phyloP scores from a whole-genome alignment of 192 early-diverging fungal species.

The Backusella mclennaniae region DNA sequence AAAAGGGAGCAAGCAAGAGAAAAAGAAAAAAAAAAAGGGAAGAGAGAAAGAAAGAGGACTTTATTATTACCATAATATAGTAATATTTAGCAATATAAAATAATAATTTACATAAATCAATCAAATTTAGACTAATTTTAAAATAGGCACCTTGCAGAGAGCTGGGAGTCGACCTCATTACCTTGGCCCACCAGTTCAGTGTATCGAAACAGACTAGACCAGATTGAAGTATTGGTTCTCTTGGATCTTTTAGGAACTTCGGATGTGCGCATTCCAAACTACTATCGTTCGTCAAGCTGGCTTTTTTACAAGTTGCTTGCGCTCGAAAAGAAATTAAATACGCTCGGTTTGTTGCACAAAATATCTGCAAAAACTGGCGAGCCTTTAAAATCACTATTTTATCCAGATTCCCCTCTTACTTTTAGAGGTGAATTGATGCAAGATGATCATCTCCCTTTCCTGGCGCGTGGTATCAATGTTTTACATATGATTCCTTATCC shows the following conservation, averaged over 20 bases:
- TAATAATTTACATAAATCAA: background rate
- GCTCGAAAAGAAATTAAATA: constrained; percentile 67
- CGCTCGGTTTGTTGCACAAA: constrained; percentile 11
- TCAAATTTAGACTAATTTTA: background rate
- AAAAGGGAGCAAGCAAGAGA: background rate
- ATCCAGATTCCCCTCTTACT: constrained; percentile 21
- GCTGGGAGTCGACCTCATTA: constrained; percentile 63
- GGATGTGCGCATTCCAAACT: constrained; percentile 53
- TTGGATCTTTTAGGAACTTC: constrained; percentile 82
- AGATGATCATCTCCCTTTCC: constrained; percentile 92
- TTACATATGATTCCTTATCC: constrained; percentile 84
- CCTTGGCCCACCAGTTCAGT: constrained; percentile 12
- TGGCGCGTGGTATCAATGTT: constrained; percentile 73
- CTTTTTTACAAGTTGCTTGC: constrained; percentile 65
- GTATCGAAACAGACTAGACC: constrained; percentile 44
- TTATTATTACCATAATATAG: background rate
- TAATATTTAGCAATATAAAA: background rate
- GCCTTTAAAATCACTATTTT: constrained; percentile 22
- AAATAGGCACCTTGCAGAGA: constrained; percentile 71
- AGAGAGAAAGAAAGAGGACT: background rate
- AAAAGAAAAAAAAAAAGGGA: background rate
- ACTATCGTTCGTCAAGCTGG: constrained; percentile 63
- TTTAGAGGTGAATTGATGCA: constrained; percentile 47
- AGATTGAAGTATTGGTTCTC: constrained; percentile 84
- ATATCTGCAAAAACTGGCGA: constrained; percentile 21